Evolutionary conservation across 1,139 yeast genomes (phyloP).

Genomic region (Diutina pseudorugosa): DNA sequence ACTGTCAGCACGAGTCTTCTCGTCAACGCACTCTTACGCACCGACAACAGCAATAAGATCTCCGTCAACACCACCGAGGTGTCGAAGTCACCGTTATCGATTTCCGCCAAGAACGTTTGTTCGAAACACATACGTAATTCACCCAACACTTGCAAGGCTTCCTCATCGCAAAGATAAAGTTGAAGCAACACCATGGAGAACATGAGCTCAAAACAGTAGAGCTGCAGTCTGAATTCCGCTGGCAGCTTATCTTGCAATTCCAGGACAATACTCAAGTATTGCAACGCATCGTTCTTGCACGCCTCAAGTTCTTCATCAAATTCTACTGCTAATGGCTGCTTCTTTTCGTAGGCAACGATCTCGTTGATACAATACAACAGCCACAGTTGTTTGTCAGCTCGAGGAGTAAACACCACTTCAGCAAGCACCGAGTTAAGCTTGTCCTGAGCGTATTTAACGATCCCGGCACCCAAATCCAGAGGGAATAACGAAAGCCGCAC

Average conservation of each 20-base stretch:
- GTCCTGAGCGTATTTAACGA: slow-evolving; percentile 21
- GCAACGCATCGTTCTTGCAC: slow-evolving; percentile 39
- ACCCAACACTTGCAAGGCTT: slow-evolving; percentile 61
- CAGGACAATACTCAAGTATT: slow-evolving; percentile 34
- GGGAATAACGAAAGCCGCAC: slow-evolving; percentile 45
- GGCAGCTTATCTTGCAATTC: slow-evolving; percentile 12
- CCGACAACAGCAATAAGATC: slow-evolving; percentile 60
- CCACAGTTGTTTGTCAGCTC: slow-evolving; percentile 46
- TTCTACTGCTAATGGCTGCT: slow-evolving; percentile 21
- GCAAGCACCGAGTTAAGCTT: slow-evolving; percentile 54
- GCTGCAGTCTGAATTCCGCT: slow-evolving; percentile 13
- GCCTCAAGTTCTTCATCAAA: slow-evolving; percentile 43
- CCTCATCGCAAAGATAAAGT: slow-evolving; percentile 68
- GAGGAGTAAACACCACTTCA: slow-evolving; percentile 37
- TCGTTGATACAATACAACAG: slow-evolving; percentile 30
- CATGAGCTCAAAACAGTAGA: slow-evolving; percentile 49
- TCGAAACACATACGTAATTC: slow-evolving; percentile 53
- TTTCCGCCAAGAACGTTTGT: slow-evolving; percentile 15
- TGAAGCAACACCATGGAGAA: slow-evolving; percentile 73
- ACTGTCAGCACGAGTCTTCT: slow-evolving; percentile 62
- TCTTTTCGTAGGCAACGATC: slow-evolving; percentile 16
- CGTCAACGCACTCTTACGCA: slow-evolving; percentile 60
- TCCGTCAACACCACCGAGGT: slow-evolving; percentile 59
- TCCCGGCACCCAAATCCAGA: not conserved
- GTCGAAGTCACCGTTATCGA: slow-evolving; percentile 15